Evolutionary conservation across 2,329 filamentous ascomycete genomes (phyloP), one percentile per base, ranked within the genome.

Genomic region (Ascochyta viciae-villosae): DNA sequence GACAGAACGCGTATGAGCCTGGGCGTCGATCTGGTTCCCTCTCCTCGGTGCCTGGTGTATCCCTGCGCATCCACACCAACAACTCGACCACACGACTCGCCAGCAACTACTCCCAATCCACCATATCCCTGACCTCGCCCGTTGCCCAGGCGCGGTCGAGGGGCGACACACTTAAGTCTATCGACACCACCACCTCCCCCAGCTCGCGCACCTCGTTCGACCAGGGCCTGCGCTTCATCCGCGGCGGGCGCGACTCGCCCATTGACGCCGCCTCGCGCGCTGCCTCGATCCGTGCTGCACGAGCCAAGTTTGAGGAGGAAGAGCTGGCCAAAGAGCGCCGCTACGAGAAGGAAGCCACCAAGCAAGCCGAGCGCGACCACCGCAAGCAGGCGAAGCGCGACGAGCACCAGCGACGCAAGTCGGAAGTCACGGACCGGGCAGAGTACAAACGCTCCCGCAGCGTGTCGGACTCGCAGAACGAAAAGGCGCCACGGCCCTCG

Each of bases 221-320:
- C 67, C 83, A 81, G 58, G 78, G 82, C 22, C 82, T 85, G 60
- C 79, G 80, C 44, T 77, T 81, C 61, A 72, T 83, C 64, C 80
- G 78, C 46, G 80, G 77, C 35, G 80, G 77, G 24, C 76, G 80
- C 31, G 82, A 82, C 53, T 78, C 77, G 9, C 74, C 74, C 9
- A 63, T 73, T 15, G 84, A 86, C 62, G 78, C 83, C 7, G 77
- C 80, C 27, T 80, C 81, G 5, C 80, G 83, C 35, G 83, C 83
- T 38, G 83, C 84, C 16, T 80, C 80, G 4, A 83, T 87, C 9
- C 80, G 82, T 50, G 83, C 82, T 40, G 81, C 83, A 5, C 80
- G 85, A 6, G 76, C 81, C 46, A 84, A 84, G 29, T 87, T 86
- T 66, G 78, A 83, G 54, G 83, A 86, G 61, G 84, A 84, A 61